Evolutionary conservation across 345 rosid species (phyloP).

Genomic region (Pistacia atlantica): DNA sequence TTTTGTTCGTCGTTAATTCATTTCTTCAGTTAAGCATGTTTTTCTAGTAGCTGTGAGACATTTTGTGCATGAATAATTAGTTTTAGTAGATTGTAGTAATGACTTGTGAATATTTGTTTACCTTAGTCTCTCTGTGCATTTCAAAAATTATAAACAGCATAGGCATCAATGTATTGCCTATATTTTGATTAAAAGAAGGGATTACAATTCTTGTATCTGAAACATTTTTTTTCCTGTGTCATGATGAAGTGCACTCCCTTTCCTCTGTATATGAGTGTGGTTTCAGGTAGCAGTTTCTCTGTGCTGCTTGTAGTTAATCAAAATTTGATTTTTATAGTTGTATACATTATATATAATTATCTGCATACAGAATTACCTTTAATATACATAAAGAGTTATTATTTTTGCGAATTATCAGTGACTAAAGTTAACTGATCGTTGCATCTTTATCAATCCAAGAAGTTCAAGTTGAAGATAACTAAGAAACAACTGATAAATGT

Average conservation of each 20-base stretch:
- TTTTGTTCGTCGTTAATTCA: background rate
- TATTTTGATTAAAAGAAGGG: background rate
- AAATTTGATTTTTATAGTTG: background rate
- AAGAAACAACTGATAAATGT: background rate
- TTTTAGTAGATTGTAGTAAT: background rate
- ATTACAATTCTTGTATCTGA: background rate
- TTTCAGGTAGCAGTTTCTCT: background rate
- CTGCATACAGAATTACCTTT: background rate
- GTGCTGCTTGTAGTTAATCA: background rate
- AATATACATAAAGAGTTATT: background rate
- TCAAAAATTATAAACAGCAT: background rate
- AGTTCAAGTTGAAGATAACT: background rate
- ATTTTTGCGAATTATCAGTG: background rate
- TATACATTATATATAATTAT: background rate
- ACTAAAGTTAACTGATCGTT: background rate
- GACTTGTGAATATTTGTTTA: background rate
- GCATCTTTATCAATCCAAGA: background rate
- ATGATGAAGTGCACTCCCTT: background rate
- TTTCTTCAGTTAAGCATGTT: background rate
- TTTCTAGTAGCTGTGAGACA: background rate
- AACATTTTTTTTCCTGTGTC: background rate
- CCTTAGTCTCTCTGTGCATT: background rate
- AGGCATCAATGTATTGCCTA: background rate
- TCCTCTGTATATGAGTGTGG: background rate
- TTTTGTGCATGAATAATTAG: background rate